Percentiles rank a stretch among this genome's conserved stretches.
Conservation (phyloP, 345 rosid genomes). For the Sisymbrium altissimum region DNA sequence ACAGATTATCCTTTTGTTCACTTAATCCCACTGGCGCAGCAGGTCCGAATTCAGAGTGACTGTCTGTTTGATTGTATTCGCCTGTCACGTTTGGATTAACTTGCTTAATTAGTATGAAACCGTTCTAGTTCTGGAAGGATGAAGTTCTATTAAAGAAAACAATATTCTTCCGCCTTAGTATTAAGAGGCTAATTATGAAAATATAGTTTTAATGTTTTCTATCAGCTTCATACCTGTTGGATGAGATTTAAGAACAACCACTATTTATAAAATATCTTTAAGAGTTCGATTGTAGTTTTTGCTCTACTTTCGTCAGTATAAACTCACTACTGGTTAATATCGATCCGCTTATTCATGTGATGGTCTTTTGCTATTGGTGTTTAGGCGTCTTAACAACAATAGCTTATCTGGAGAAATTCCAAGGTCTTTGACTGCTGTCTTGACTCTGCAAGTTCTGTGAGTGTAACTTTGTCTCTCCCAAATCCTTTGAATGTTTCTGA, state of each 20-base stretch:
- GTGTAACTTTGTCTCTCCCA: conserved; percentile 17
- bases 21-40: neutral
- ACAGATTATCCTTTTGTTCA: neutral
- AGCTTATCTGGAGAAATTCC: conserved; percentile 41
- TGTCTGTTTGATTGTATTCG: neutral
- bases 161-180: neutral
- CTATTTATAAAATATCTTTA: neutral
- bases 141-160: neutral
- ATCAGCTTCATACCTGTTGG: neutral
- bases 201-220: neutral
- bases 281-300: neutral
- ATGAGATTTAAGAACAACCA: neutral
- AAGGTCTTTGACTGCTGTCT: conserved; percentile 36
- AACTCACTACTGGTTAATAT: neutral
- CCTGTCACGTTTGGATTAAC: neutral
- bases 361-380: conserved; percentile 23
- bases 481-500: neutral
- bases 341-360: neutral
- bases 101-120: neutral
- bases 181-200: neutral
- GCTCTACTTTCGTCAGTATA: neutral
- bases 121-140: neutral
- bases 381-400: conserved; percentile 42
- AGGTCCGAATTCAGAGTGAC: neutral
- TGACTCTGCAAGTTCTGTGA: conserved; percentile 38